Evolutionary conservation across 2,329 filamentous ascomycete species (phyloP), one percentile per base, ranked within the genome.

Genomic region (Emydomyces testavorans): DNA sequence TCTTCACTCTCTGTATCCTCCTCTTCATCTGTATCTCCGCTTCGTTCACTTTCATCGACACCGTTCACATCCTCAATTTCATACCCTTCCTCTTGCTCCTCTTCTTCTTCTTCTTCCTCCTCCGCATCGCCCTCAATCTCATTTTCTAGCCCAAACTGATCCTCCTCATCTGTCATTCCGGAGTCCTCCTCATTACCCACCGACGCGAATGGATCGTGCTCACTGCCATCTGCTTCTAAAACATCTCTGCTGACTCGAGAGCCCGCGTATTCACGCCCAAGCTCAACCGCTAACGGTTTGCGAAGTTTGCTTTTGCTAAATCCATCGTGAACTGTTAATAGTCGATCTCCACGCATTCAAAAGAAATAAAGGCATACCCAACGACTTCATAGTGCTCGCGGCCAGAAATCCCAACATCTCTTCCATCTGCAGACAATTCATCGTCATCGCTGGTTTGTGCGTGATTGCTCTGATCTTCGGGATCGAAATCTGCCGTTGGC

Each of bases 371-470:
- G 4, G 7, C 71, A 48, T 69, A 83, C 74, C 82, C 83, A 26
- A 94, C 85, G 45, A 75, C 67, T 36, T 84, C 76, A 62, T 96
- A 96, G 63, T 96, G 90, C 58, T 94, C 90, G 26, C 89, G 83
- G 16, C 83, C 87, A 8, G 74, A 73, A 51, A 76, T 67, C 8
- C 62, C 70, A 56, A 74, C 65, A 34, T 57, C 64, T 49, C 67
- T 67, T 18, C 65, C 66, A 4, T 53, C 52, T 37, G 73, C 77
- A 43, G 71, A 75, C 11, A 65, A 64, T 36, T 64, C 72, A 36
- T 69, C 71, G 39, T 76, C 77, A 48, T 76, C 75, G 48, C 73
- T 75, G n/a, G 73, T 73, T 52, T 67, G 65, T 13, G 73, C 73
- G 15, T 69, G 71, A 52, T 79, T 77, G 55, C 77, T 69, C 46